These are phyloP conservation scores for Coniferiporia weirii DNA, from an alignment of 1,284 basidiomycete genomes.

Conservation along the genomic window DNA sequence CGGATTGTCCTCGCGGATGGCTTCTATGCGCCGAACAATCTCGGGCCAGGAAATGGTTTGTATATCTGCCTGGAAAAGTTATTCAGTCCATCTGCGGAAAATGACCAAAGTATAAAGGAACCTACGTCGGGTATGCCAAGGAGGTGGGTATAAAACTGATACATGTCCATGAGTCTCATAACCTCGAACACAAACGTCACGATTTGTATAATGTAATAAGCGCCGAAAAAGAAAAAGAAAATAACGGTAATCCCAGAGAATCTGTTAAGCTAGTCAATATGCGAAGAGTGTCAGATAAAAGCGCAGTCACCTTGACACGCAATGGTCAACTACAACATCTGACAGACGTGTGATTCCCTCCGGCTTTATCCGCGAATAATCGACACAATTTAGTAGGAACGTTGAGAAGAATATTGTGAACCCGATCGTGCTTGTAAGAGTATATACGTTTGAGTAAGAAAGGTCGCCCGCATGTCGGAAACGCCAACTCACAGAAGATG, in stretches of 20 bases:
- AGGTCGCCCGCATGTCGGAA: background rate
- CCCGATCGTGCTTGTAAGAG: constrained; percentile 74
- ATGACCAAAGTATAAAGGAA: constrained; percentile 30
- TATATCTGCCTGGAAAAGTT: constrained; percentile 73
- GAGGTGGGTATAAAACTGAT: constrained; percentile 82
- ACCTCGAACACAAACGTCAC: constrained; percentile 61
- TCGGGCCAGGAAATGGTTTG: constrained; percentile 97
- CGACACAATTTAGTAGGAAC: constrained; percentile 91
- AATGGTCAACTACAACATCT: constrained; percentile 76
- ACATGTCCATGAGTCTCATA: constrained; percentile 83
- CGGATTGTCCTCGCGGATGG: constrained; percentile 88
- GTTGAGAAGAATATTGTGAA: constrained; percentile 98
- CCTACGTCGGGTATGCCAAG: constrained; percentile 78
- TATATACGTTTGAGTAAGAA: constrained; percentile 19
- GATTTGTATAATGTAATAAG: constrained; percentile 78
- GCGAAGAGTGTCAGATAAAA: constrained; percentile 16
- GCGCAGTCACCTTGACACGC: constrained; percentile 67
- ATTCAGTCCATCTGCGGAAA: background rate
- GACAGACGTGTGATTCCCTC: constrained; percentile 62
- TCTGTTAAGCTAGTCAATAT: constrained; percentile 33
- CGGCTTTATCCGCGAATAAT: constrained; percentile 75
- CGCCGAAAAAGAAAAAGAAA: constrained; percentile 77
- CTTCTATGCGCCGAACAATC: constrained; percentile 83
- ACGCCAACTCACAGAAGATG: constrained; percentile 79
- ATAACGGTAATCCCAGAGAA: constrained; percentile 79